These are phyloP conservation scores for Dovyalis caffra DNA, from an alignment of 345 rosid species.

Conservation along the genomic window DNA sequence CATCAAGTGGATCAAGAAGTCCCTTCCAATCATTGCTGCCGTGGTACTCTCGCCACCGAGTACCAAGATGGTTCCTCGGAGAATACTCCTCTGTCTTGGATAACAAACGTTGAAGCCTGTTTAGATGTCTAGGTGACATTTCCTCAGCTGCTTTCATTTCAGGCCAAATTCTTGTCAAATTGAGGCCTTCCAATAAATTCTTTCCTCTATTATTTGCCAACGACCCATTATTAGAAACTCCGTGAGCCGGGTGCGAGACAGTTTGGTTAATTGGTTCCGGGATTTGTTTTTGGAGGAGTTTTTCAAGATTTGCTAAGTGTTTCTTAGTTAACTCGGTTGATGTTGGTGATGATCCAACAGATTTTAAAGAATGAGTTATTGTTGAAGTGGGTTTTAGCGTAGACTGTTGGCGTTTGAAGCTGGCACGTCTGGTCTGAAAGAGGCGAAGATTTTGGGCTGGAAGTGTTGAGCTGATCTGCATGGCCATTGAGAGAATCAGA, in stretches of 20 bases:
- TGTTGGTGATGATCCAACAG: slow-evolving; percentile 9
- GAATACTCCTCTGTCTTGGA: slow-evolving; percentile 74
- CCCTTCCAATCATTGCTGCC: slow-evolving; percentile 53
- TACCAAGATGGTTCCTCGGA: slow-evolving; percentile 68
- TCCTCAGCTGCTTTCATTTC: slow-evolving; percentile 82
- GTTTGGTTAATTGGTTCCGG: slow-evolving; percentile 12
- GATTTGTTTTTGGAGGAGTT: slow-evolving; percentile 42
- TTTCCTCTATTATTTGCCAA: slow-evolving; percentile 19
- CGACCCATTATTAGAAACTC: slow-evolving; percentile 6
- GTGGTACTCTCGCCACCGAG: slow-evolving; percentile 76
- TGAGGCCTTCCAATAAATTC: slow-evolving; percentile 51
- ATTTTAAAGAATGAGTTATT: neutral
- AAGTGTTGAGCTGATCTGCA: slow-evolving; percentile 49
- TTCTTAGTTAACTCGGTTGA: slow-evolving; percentile 32
- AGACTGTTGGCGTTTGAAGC: slow-evolving; percentile 51
- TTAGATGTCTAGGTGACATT: slow-evolving; percentile 76
- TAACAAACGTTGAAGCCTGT: slow-evolving; percentile 67
- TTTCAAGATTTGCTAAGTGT: slow-evolving; percentile 67
- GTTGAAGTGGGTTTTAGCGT: slow-evolving; percentile 43
- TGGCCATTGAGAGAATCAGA: slow-evolving; percentile 3
- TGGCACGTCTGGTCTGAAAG: slow-evolving; percentile 42
- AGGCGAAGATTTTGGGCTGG: slow-evolving; percentile 44
- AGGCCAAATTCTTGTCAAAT: slow-evolving; percentile 68
- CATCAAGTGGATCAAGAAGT: slow-evolving; percentile 56
- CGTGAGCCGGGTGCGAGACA: neutral